Conservation (phyloP, 345 rosid genomes). For the Corymbia maculata region DNA sequence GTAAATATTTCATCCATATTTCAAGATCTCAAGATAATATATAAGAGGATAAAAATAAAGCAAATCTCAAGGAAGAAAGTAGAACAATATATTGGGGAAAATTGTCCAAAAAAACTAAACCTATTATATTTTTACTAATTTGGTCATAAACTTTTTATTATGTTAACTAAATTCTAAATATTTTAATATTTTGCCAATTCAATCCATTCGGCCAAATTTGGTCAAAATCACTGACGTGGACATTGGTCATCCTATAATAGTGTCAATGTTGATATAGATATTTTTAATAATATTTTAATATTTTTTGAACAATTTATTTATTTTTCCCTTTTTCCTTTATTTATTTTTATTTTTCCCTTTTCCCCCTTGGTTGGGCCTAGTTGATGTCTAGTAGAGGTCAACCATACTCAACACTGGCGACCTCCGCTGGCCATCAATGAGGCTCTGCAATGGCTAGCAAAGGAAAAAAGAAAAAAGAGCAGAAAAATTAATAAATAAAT, state of each 20-base stretch:
- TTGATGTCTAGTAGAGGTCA: rapidly evolving
- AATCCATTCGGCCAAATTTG: not conserved
- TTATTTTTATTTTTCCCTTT: too few relatives aligned
- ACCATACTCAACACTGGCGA: not conserved
- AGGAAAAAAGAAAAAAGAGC: not conserved
- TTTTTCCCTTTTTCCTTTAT: too few relatives aligned
- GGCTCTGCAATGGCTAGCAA: not conserved
- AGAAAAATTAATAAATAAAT: not conserved
- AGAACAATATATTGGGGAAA: not conserved
- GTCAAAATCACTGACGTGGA: rapidly evolving
- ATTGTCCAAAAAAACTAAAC: too few relatives aligned
- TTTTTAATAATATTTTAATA: too few relatives aligned
- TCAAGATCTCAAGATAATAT: not conserved
- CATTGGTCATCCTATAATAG: rapidly evolving
- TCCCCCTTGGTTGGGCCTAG: too few relatives aligned
- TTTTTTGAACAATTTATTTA: too few relatives aligned
- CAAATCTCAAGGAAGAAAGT: not conserved
- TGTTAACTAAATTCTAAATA: too few relatives aligned
- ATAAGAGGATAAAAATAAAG: not conserved
- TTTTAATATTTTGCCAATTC: not conserved
- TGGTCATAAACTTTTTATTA: rapidly evolving
- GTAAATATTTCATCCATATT: not conserved
- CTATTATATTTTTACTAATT: too few relatives aligned
- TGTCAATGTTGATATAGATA: rapidly evolving
- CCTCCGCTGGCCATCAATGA: not conserved